Evolutionary conservation across 768 basidiomycete genomes (phyloP), one percentile per base, ranked within the genome.

Genomic region (Suillus weaverae): DNA sequence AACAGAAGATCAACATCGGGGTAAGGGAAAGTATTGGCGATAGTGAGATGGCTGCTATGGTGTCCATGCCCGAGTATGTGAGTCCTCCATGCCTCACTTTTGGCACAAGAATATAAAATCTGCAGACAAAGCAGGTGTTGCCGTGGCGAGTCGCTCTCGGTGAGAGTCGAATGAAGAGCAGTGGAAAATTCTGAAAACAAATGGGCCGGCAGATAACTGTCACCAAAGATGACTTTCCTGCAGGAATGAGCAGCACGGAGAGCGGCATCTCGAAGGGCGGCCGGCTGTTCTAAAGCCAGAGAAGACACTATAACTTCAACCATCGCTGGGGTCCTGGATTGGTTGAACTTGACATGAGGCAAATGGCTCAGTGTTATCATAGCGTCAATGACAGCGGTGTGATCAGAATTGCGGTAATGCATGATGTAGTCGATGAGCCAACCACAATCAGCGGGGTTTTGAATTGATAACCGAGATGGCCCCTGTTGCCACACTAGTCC

Each of bases 121-220:
- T 65, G 61, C 50, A 65, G 51, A 50, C 44, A 65, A n/a, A 51
- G 22, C 33, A 62, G 22, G 41, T 65, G 50, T 41, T 57, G 61
- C 26, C 43, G 56, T 14, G 36, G 36, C 2, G 59, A 41, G 5
- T 64, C 59, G 43, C 51, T 53, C 4, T 61, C 1, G 44, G 4
- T 33, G 22, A 64, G 20, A 22, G 63, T 36, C 7, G 48, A 39
- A 18, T 51, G 48, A 55, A 39, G 61, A 50, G n/a, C 44, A 7
- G 16, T 16, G 46, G 62, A 65, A 50, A n/a, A 39, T 10, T 11
- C 32, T 35, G 36, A 10, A 32, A 16, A 48, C n/a, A 13, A 32
- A 14, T 14, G 4, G 18, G 26, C 39, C 8, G 39, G 48, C 38
- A 26, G 16, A 16, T 30, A 30, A 30, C 11, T 38, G n/a, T 41